A percentile compares a stretch with the other conserved stretches of the same genome.
Conservation (phyloP, 2,329 filamentous ascomycete species). For the Aspergillus latus region DNA sequence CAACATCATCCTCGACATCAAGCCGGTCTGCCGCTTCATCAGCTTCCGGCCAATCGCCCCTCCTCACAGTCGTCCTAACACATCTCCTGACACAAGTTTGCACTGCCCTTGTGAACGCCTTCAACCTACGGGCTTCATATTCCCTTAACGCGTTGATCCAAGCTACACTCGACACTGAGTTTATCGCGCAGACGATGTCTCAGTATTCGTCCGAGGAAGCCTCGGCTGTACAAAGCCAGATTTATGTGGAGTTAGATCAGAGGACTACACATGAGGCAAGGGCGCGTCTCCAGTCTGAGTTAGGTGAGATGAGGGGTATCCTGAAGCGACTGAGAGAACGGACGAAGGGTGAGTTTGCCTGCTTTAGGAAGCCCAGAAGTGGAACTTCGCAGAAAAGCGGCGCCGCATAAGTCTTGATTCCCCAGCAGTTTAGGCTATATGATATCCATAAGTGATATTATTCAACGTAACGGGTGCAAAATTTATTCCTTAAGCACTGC, state of each 20-base stretch:
- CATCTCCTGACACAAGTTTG: conserved; percentile 83
- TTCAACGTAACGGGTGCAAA: not conserved
- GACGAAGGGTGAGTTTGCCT: conserved; percentile 83
- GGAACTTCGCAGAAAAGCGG: conserved; percentile 25
- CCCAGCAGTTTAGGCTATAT: not conserved
- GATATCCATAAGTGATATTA: not conserved
- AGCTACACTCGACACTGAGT: conserved; percentile 95
- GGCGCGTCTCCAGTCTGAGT: conserved; percentile 74
- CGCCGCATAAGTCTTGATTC: not conserved
- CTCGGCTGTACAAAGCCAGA: conserved; percentile 77
- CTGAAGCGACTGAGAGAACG: conserved; percentile 80
- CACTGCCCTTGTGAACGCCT: conserved; percentile 75
- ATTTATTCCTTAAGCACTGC: not conserved
- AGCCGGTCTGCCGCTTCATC: conserved; percentile 73
- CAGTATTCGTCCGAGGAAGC: conserved; percentile 85
- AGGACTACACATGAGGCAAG: conserved; percentile 87
- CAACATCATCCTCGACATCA: conserved; percentile 69
- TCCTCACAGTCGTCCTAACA: conserved; percentile 79
- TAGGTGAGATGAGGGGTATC: conserved; percentile 84
- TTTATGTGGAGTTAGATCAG: conserved; percentile 87
- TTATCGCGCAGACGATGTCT: conserved; percentile 87
- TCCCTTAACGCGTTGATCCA: conserved; percentile 85
- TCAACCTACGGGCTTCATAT: conserved; percentile 67
- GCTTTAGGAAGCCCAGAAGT: conserved; percentile 66
- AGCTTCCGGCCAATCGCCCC: conserved; percentile 60